Percentiles rank a stretch among this genome's conserved stretches.
phyloP scores from a whole-genome alignment of 23 red algal species.

The Pyropia yezoensis region DNA sequence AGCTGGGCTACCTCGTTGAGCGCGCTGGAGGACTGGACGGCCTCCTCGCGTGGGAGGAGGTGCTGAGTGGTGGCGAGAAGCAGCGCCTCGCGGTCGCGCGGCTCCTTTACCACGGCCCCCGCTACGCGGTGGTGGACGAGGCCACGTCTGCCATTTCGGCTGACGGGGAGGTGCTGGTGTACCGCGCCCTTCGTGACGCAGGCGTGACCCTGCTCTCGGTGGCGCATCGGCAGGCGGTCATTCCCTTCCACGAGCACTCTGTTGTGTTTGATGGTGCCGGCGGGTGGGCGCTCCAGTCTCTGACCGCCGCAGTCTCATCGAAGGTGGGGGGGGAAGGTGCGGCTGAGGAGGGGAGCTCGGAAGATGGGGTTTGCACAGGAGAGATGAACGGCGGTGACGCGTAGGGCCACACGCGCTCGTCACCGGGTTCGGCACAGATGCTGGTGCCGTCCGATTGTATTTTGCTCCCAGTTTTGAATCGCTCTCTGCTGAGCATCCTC shows the following conservation, averaged over 20 bases:
- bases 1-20: slow-evolving; percentile 45
- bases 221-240: slow-evolving; percentile 69
- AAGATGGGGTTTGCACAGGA: no score
- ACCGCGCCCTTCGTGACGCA: slow-evolving; percentile 47
- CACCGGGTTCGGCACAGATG: no score
- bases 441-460: no score
- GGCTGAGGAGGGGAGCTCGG: no score
- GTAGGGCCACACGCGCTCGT: no score
- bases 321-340: no score
- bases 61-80: slow-evolving; percentile 76
- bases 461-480: no score
- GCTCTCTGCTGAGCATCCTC: no score
- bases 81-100: slow-evolving; percentile 85
- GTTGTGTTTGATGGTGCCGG: slow-evolving; percentile 45
- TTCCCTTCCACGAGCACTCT: slow-evolving; percentile 51
- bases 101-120: slow-evolving; percentile 67
- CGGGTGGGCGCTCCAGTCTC: slow-evolving; percentile 15
- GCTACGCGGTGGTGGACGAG: slow-evolving; percentile 82
- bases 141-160: slow-evolving; percentile 72
- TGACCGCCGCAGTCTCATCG: background rate
- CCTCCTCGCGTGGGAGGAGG: slow-evolving; percentile 63
- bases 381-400: no score
- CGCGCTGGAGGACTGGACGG: slow-evolving; percentile 55
- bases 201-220: slow-evolving; percentile 57
- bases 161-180: slow-evolving; percentile 71